These are phyloP conservation scores for Aspergillus sclerotioniger DNA, from an alignment of 495 filamentous ascomycete genomes.

Conservation along the genomic window DNA sequence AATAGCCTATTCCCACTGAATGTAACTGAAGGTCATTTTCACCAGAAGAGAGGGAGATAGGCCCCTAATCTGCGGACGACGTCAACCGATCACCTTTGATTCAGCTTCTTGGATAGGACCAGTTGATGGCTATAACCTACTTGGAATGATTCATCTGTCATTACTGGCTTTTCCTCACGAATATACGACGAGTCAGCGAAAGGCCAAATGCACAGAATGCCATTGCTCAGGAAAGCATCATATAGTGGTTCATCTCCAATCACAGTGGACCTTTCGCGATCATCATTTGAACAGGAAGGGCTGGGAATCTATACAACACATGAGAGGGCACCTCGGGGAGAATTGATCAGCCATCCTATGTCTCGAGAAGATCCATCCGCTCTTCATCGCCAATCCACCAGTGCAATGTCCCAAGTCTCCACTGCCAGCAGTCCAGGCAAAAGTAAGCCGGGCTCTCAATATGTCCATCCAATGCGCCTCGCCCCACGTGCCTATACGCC, in stretches of 20 bases:
- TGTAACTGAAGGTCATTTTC: neutral
- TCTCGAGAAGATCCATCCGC: slow-evolving; percentile 36
- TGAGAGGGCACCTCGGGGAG: slow-evolving; percentile 36
- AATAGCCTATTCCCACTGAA: neutral
- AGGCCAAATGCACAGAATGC: slow-evolving; percentile 52
- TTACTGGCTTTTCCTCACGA: slow-evolving; percentile 18
- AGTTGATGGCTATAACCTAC: neutral
- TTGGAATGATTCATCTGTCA: slow-evolving; percentile 20
- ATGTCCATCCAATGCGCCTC: slow-evolving; percentile 60
- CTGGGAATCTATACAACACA: slow-evolving; percentile 53
- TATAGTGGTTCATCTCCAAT: slow-evolving; percentile 43
- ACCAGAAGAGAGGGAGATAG: neutral
- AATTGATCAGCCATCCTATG: slow-evolving; percentile 24
- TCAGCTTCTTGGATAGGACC: neutral
- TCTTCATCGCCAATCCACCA: slow-evolving; percentile 53
- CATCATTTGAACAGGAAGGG: slow-evolving; percentile 55
- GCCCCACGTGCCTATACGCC: slow-evolving; percentile 56
- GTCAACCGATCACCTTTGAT: neutral
- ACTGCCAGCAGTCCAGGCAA: slow-evolving; percentile 46
- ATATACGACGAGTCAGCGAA: slow-evolving; percentile 22
- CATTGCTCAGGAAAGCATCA: slow-evolving; percentile 55
- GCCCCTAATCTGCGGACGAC: neutral
- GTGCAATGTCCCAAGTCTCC: slow-evolving; percentile 56
- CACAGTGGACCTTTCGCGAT: slow-evolving; percentile 54
- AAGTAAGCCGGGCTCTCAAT: slow-evolving; percentile 49